These are phyloP conservation scores for Zasmidium citrigriseum DNA, from an alignment of 2,329 filamentous ascomycete species.

Conservation along the genomic window DNA sequence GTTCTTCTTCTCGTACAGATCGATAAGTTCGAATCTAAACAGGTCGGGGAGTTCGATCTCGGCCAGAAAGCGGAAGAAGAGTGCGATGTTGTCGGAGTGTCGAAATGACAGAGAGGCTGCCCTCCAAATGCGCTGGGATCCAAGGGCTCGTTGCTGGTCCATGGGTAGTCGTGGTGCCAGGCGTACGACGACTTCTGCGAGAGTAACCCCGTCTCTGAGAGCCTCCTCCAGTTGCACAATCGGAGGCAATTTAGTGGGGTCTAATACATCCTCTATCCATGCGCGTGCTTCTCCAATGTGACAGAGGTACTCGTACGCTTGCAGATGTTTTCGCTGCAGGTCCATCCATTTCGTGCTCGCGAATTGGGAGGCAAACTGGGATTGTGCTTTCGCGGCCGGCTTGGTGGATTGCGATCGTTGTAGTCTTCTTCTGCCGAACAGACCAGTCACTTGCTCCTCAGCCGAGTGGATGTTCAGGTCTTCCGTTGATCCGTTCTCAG, in stretches of 20 bases:
- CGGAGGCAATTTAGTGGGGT: conserved; percentile 76
- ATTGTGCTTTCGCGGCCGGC: conserved; percentile 51
- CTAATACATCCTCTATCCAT: conserved; percentile 92
- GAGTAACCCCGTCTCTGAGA: conserved; percentile 85
- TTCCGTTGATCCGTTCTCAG: conserved; percentile 71
- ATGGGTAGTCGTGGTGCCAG: conserved; percentile 74
- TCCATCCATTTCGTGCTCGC: conserved; percentile 98
- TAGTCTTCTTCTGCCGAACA: conserved; percentile 79
- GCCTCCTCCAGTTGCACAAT: conserved; percentile 94
- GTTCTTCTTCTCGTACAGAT: conserved; percentile 99
- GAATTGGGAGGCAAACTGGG: conserved; percentile 35
- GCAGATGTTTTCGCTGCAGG: conserved; percentile 91
- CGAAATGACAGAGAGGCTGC: conserved; percentile 84
- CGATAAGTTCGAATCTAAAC: conserved; percentile 95
- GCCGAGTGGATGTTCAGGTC: conserved; percentile 78
- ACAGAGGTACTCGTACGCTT: conserved; percentile 97
- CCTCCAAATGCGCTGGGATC: conserved; percentile 71
- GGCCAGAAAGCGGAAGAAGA: conserved; percentile 92
- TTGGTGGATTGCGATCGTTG: conserved; percentile 64
- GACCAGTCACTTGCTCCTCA: conserved; percentile 81
- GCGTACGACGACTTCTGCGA: conserved; percentile 90
- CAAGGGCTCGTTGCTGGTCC: conserved; percentile 32
- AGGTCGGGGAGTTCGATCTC: conserved; percentile 91
- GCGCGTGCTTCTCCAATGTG: conserved; percentile 99
- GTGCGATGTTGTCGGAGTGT: conserved; percentile 96